Percentiles rank a stretch among this genome's conserved stretches.
These are phyloP conservation scores for Juglanconis sp. DNA, from an alignment of 2,329 filamentous ascomycete genomes.

Conservation along the genomic window DNA sequence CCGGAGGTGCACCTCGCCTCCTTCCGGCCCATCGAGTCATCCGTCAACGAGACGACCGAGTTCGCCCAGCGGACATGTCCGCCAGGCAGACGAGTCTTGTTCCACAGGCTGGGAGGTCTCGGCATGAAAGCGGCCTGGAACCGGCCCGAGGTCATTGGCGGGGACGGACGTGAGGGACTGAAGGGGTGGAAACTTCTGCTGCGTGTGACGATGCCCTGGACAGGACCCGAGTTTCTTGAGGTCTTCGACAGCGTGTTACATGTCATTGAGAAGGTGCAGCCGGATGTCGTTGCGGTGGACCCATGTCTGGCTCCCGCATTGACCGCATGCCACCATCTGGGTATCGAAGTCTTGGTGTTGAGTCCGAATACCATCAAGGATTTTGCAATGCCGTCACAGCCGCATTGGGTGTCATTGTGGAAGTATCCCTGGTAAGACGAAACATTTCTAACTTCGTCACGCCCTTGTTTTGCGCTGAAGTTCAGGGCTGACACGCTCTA, in stretches of 20 bases:
- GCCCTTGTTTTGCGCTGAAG: neutral
- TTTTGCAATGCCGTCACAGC: conserved; percentile 36
- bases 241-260: conserved; percentile 35
- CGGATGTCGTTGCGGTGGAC: conserved; percentile 41
- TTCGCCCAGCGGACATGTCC: neutral
- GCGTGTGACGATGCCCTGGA: conserved; percentile 32
- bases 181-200: conserved; percentile 26
- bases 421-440: conserved; percentile 37
- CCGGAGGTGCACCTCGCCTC: conserved; percentile 33
- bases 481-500: conserved; percentile 20
- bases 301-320: conserved; percentile 36
- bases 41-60: conserved; percentile 25
- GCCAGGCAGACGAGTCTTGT: conserved; percentile 4
- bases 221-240: conserved; percentile 36
- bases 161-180: neutral
- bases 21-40: conserved; percentile 32
- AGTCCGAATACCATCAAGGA: conserved; percentile 43
- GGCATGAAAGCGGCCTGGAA: conserved; percentile 5
- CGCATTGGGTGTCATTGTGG: conserved; percentile 33
- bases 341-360: conserved; percentile 26
- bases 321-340: neutral
- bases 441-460: neutral
- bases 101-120: conserved; percentile 26
- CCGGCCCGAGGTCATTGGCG: conserved; percentile 25
- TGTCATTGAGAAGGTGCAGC: conserved; percentile 34